Evolutionary conservation across 306 rosid species (phyloP).

Genomic region (Cicer bijugum): DNA sequence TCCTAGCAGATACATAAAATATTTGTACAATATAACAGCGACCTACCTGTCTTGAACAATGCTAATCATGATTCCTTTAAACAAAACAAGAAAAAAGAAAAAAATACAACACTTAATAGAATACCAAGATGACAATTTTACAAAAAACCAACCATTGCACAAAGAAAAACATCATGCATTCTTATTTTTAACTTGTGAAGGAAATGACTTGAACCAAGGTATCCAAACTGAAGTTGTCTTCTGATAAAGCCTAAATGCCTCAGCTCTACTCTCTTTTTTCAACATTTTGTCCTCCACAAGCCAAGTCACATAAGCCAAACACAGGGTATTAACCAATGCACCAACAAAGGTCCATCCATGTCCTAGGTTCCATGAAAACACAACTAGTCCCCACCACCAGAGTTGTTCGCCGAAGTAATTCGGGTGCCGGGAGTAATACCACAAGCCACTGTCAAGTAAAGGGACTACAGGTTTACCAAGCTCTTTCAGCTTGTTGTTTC

Average conservation of each 20-base stretch:
- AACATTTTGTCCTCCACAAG: conserved; percentile 87
- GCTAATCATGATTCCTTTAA: conserved; percentile 44
- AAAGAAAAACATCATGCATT: conserved; percentile 50
- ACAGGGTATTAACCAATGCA: conserved; percentile 64
- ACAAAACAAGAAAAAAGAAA: conserved; percentile 46
- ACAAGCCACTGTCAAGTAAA: conserved; percentile 73
- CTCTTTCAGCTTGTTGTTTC: conserved; percentile 63
- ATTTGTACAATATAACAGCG: too few species aligned
- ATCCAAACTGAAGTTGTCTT: conserved; percentile 87
- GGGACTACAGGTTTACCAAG: conserved; percentile 59
- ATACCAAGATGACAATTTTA: conserved; percentile 42
- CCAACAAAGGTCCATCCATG: conserved; percentile 73
- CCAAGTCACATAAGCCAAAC: conserved; percentile 83
- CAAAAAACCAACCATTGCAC: conserved; percentile 39
- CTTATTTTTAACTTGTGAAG: conserved; percentile 61
- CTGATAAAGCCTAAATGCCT: conserved; percentile 80
- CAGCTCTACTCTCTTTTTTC: conserved; percentile 67
- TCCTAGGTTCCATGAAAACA: conserved; percentile 80
- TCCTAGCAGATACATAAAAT: too few species aligned
- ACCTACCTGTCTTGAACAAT: conserved; percentile 22
- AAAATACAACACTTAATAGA: conserved; percentile 1
- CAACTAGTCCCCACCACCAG: conserved; percentile 95
- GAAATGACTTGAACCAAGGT: conserved; percentile 78
- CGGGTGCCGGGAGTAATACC: conserved; percentile 84
- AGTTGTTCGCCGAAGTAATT: conserved; percentile 90